Base-by-base conservation (phyloP, 129 eudicot species). In the Flaveria trinervia region DNA sequence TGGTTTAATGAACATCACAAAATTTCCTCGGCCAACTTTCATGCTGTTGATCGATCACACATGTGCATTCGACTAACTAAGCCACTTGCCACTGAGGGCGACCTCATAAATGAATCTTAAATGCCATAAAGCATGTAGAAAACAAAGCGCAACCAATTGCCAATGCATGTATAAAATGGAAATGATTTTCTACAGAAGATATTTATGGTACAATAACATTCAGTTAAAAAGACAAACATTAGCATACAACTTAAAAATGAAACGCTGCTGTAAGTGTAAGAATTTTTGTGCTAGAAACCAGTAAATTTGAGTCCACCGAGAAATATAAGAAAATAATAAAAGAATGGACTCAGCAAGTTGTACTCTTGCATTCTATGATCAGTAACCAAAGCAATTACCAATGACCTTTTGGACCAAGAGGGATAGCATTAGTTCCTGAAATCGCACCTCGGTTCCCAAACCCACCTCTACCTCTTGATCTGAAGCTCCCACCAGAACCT, bases 381-480 rank as follows among this genome's bases (percentile, higher is more conserved):
- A 48, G 60, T 28, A 23, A 66, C 5, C 18, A 60, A 68, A 39
- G 13, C 76, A 71, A 72, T 77, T 91, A 91, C 89, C 89, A 87
- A 72, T 72, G 91, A 66, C 73, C 83, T 79, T 84, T 87, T 1
- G 85, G 74, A 39, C 96, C 97, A 78, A 88, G 23, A 52, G 94
- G 97, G 30, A 86, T 44, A 14, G 79, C 50, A 78, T 94, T 94
- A 1, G 93, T 87, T 74, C 97, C 98, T 39, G 96, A 88, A 3
- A 77, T 76, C 62, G 50, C 22, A 51, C 84, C 80, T 20, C 96
- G 85, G 83, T 85, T 82, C 39, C 96, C 94, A 52, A 78, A 89
- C 79, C 96, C 94, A 57, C 96, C 97, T 39, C 97, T 81, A 18
- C 99, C 99, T 85, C 99, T 89, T 62, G 93, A 86, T 6, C 97